Percentiles rank a stretch among this genome's conserved stretches.
Conservation (phyloP, 2,329 filamentous ascomycete genomes). For the Trematosphaeria pertusa region DNA sequence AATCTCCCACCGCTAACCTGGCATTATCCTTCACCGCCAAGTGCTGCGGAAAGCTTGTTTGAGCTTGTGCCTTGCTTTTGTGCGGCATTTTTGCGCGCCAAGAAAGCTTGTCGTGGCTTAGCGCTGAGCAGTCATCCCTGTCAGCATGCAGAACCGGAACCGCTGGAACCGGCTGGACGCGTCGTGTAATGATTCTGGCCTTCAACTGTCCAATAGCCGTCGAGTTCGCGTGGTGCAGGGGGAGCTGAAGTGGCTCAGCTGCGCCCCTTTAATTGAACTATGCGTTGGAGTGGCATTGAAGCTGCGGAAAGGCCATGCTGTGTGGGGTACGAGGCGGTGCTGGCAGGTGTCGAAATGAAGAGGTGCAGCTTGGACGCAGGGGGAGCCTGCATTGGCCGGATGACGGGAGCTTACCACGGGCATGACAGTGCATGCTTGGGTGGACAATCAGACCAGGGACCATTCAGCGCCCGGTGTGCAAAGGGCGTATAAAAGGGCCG, state of each 20-base stretch:
- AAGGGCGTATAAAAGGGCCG: neutral
- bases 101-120: slow-evolving; percentile 36
- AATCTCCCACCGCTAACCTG: too few species aligned
- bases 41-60: slow-evolving; percentile 27
- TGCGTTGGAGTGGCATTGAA: slow-evolving; percentile 7
- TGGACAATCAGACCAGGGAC: neutral
- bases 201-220: slow-evolving; percentile 16
- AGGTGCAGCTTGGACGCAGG: neutral
- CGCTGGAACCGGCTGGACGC: neutral
- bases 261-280: neutral
- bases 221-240: slow-evolving; percentile 5
- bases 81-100: slow-evolving; percentile 34
- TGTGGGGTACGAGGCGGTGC: slow-evolving; percentile 23
- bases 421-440: neutral
- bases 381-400: neutral
- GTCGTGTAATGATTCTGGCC: neutral
- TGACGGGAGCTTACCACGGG: neutral
- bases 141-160: slow-evolving; percentile 14
- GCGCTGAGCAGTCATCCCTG: slow-evolving; percentile 24
- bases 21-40: slow-evolving; percentile 31
- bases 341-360: slow-evolving; percentile 1
- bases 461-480: neutral
- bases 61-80: slow-evolving; percentile 32
- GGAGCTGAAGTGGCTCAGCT: slow-evolving; percentile 4
- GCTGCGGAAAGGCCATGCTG: slow-evolving; percentile 1